These are phyloP conservation scores for Macrolepiota albuminosa DNA, from an alignment of 768 basidiomycete species.

Conservation along the genomic window DNA sequence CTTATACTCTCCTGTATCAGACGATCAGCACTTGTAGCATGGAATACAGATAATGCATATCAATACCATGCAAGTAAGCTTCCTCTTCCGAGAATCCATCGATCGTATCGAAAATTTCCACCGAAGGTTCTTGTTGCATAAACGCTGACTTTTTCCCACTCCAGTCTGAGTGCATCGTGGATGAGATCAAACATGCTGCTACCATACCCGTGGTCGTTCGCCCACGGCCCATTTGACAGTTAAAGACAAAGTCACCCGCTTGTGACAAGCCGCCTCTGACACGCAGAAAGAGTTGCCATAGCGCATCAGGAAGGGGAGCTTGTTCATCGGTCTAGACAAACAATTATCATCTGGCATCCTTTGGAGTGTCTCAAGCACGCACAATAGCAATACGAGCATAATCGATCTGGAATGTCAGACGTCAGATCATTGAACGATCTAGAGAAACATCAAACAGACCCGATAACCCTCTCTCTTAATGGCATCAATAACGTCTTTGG, in stretches of 20 bases:
- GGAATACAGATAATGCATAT: neutral
- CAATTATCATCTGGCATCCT: neutral
- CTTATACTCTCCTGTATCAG: conserved; percentile 86
- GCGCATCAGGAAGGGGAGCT: conserved; percentile 86
- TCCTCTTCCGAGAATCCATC: conserved; percentile 87
- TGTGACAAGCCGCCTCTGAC: conserved; percentile 53
- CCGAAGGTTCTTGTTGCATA: conserved; percentile 27
- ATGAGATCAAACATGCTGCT: conserved; percentile 81
- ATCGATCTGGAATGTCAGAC: conserved; percentile 50
- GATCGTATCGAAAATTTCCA: conserved; percentile 58
- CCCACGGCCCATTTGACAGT: conserved; percentile 94
- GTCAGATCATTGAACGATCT: neutral
- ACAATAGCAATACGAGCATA: conserved; percentile 91
- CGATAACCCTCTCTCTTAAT: conserved; percentile 74
- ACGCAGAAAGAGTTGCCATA: conserved; percentile 73
- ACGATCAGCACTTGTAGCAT: neutral
- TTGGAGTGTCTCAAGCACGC: conserved; percentile 23
- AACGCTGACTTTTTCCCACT: conserved; percentile 36
- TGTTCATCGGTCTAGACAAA: conserved; percentile 87
- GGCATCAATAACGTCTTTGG: conserved; percentile 74
- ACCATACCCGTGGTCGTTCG: conserved; percentile 97
- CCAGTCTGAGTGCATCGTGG: conserved; percentile 50
- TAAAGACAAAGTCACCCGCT: conserved; percentile 83
- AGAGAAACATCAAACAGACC: conserved; percentile 28
- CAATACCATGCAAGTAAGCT: conserved; percentile 76